A percentile compares a stretch with the other conserved stretches of the same genome.
phyloP scores from a whole-genome alignment of 306 rosid genomes.

The Trifolium pratense region DNA sequence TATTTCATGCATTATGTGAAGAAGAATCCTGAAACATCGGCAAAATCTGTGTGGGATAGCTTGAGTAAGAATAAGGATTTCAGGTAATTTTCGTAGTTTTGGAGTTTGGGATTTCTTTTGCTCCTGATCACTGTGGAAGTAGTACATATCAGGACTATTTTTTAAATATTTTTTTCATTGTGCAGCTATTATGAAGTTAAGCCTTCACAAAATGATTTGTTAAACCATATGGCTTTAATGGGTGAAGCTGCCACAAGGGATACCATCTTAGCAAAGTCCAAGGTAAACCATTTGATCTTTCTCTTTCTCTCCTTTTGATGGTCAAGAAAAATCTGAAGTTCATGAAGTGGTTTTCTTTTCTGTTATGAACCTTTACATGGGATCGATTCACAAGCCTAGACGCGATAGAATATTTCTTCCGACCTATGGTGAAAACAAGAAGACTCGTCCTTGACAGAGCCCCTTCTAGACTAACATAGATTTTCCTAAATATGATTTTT shows the following conservation, averaged over 20 bases:
- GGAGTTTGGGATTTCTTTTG: conserved; percentile 6
- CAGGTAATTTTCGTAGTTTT: conserved; percentile 53
- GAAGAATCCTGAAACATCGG: conserved; percentile 62
- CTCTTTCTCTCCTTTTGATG: conserved; percentile 15
- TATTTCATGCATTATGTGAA: conserved; percentile 61
- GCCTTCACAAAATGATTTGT: conserved; percentile 48
- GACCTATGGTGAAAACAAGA: conserved; percentile 6
- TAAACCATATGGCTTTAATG: conserved; percentile 42
- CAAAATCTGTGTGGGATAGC: conserved; percentile 75
- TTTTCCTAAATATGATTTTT: background rate
- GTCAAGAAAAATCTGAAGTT: conserved; percentile 14
- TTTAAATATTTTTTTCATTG: background rate
- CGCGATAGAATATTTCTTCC: background rate
- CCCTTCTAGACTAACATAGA: background rate
- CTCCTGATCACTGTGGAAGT: conserved; percentile 4
- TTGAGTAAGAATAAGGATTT: conserved; percentile 67
- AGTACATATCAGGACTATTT: conserved; percentile 20
- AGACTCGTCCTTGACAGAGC: background rate
- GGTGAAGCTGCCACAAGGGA: conserved; percentile 51
- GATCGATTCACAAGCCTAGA: conserved; percentile 1
- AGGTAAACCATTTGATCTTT: conserved; percentile 51
- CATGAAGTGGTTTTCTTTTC: conserved; percentile 39
- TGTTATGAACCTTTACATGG: background rate
- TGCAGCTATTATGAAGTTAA: conserved; percentile 63
- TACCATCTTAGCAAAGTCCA: conserved; percentile 51